Evolutionary conservation across 2,329 filamentous ascomycete species (phyloP).

Genomic region (Colletotrichum abscissum): DNA sequence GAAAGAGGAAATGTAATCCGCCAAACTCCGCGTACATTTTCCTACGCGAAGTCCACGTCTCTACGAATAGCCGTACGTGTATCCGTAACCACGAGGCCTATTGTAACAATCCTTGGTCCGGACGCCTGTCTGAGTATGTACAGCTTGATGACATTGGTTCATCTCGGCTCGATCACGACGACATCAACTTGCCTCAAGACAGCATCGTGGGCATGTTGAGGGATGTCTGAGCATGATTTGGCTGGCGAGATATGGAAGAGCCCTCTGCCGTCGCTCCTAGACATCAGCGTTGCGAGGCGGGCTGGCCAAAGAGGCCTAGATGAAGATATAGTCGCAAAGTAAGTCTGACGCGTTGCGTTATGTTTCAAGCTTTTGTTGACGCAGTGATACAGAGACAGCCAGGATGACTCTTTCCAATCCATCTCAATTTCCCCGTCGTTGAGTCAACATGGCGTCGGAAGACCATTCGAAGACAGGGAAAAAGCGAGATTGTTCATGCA

Average conservation of each 20-base stretch:
- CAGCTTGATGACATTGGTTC: too few species aligned
- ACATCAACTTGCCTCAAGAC: not conserved
- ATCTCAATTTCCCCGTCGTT: not conserved
- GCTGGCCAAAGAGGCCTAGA: not conserved
- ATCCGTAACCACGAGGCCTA: too few species aligned
- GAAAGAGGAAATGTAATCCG: too few species aligned
- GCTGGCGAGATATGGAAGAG: slow-evolving; percentile 1
- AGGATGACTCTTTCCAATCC: not conserved
- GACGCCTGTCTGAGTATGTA: too few species aligned
- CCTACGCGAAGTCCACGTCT: too few species aligned
- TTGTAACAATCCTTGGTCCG: too few species aligned
- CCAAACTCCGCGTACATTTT: too few species aligned
- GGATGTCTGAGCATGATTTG: slow-evolving; percentile 8
- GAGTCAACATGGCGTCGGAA: slow-evolving; percentile 14
- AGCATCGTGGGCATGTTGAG: not conserved
- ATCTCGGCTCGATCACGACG: too few species aligned
- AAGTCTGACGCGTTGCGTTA: not conserved
- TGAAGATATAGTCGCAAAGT: not conserved
- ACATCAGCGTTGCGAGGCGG: not conserved
- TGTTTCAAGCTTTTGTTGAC: not conserved
- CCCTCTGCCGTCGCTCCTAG: slow-evolving; percentile 13
- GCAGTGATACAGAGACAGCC: not conserved
- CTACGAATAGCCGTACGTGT: too few species aligned
- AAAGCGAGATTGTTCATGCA: slow-evolving; percentile 26
- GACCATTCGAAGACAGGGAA: slow-evolving; percentile 17